Percentiles rank a stretch among this genome's conserved stretches.
phyloP scores from a whole-genome alignment of 805 yeast species.

The Barnettozyma botsteinii region DNA sequence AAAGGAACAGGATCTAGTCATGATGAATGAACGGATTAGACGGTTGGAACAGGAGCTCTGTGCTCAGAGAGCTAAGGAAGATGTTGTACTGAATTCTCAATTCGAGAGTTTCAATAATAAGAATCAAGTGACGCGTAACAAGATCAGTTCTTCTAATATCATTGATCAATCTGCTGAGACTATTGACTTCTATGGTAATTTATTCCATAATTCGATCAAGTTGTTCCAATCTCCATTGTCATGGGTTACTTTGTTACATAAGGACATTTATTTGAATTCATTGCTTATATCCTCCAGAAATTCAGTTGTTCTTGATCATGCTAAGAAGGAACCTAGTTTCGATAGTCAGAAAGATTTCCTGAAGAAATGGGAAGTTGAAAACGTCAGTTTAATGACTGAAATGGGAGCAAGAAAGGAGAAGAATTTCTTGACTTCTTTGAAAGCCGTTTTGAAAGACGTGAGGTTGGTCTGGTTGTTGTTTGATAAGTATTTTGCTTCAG shows the following conservation, averaged over 20 bases:
- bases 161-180: neutral
- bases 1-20: slow-evolving; percentile 2
- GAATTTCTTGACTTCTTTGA: slow-evolving; percentile 2
- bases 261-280: slow-evolving; percentile 21
- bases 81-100: neutral
- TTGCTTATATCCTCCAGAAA: slow-evolving; percentile 9
- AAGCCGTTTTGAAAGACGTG: slow-evolving; percentile 10
- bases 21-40: slow-evolving; percentile 14
- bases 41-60: slow-evolving; percentile 11
- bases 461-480: slow-evolving; percentile 23
- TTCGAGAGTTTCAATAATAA: too few relatives aligned
- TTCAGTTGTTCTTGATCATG: neutral
- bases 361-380: slow-evolving; percentile 6
- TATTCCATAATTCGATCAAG: slow-evolving; percentile 7
- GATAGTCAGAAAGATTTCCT: slow-evolving; percentile 3
- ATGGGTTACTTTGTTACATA: slow-evolving; percentile 22
- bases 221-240: slow-evolving; percentile 20
- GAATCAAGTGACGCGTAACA: too few relatives aligned
- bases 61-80: neutral
- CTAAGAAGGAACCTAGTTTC: neutral
- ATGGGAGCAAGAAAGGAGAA: neutral
- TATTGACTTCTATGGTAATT: slow-evolving; percentile 13
- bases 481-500: slow-evolving; percentile 23
- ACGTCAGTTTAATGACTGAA: neutral
- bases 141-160: too few relatives aligned